These are phyloP conservation scores for Trematosphaeria pertusa DNA, from an alignment of 2,329 filamentous ascomycete species.

Conservation along the genomic window DNA sequence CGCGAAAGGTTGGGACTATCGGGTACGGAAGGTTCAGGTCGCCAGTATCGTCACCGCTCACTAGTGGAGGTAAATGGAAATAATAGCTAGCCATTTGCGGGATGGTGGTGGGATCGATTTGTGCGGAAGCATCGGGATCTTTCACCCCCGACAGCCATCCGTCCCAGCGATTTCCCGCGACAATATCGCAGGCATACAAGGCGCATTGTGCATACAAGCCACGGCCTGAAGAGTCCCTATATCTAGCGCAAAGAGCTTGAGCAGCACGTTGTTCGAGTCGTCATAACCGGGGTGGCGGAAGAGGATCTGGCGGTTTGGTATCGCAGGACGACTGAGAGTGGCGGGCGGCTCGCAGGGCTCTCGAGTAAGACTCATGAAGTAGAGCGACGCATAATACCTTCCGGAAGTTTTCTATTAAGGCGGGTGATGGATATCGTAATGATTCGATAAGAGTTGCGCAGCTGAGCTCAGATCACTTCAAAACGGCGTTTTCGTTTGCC, in stretches of 20 bases:
- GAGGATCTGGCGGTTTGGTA: constrained; percentile 5
- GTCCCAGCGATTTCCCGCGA: constrained; percentile 13
- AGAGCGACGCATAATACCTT: neutral
- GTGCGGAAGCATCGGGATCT: constrained; percentile 1
- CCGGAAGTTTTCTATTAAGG: neutral
- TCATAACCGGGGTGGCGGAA: constrained; percentile 14
- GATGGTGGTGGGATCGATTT: neutral
- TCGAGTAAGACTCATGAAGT: constrained; percentile 2
- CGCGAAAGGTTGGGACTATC: constrained; percentile 14
- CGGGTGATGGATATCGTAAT: neutral
- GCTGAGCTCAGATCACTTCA: neutral
- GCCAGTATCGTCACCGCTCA: neutral
- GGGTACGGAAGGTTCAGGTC: constrained; percentile 15
- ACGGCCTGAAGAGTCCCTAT: neutral
- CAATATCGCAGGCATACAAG: constrained; percentile 7
- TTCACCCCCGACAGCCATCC: constrained; percentile 10
- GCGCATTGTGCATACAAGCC: constrained; percentile 9
- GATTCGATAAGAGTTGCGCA: neutral
- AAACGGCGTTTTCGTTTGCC: neutral
- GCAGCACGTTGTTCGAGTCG: constrained; percentile 12
- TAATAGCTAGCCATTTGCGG: neutral
- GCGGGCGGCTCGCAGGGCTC: constrained; percentile 2
- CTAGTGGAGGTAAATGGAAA: neutral
- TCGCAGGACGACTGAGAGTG: neutral
- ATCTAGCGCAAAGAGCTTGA: constrained; percentile 14